Base-by-base conservation (phyloP, 2,329 filamentous ascomycete genomes). In the Epichloe amarillans region DNA sequence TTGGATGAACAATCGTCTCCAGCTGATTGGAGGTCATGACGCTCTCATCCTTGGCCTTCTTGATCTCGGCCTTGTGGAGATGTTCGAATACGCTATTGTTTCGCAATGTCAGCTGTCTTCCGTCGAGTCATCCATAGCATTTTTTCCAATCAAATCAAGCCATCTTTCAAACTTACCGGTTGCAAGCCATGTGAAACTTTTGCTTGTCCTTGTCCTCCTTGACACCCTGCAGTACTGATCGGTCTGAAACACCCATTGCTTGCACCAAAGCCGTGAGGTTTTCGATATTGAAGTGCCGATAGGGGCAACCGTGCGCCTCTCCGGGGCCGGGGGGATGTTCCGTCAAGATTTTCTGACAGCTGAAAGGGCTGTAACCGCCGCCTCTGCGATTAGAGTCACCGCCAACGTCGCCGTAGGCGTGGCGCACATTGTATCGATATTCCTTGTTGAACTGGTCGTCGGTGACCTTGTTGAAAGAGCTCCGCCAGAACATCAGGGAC, bases 381-480 rank as follows among this genome's bases (percentile, higher is more conserved):
- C 89, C 86, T 50, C 91, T 80, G 35, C 91, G 80, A 63, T 95
- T 96, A 19, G 82, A 76, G 67, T 97, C 91, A 52, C 91, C 91
- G 50, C 93, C 93, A 0, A 97, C 93, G 61, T 97, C 91, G 57
- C 93, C 93, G 65, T 97, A 98, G 0, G 76, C 69, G 74, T 98
- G 91, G n/a, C 90, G 86, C 52, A 97, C 80, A 65, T 98, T 97
- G 76, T 98, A 98, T 43, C 86, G 80, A 70, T 98, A 97, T 64
- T 96, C 89, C 64, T 96, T 97, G 69, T 94, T 94, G 76, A 97
- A 98, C 37, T 84, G 84, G 61, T 97, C 91, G 61, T 97, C 93
- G 0, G 87, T 90, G 56, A 94, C 81, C 57, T 88, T 85, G 64
- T 82, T 82, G 77, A 98, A 97, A 30, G 78, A 75, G 55, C 81